Evolutionary conservation across 192 early-diverging fungal genomes (phyloP).

Genomic region (Dimargaris xerosporica): DNA sequence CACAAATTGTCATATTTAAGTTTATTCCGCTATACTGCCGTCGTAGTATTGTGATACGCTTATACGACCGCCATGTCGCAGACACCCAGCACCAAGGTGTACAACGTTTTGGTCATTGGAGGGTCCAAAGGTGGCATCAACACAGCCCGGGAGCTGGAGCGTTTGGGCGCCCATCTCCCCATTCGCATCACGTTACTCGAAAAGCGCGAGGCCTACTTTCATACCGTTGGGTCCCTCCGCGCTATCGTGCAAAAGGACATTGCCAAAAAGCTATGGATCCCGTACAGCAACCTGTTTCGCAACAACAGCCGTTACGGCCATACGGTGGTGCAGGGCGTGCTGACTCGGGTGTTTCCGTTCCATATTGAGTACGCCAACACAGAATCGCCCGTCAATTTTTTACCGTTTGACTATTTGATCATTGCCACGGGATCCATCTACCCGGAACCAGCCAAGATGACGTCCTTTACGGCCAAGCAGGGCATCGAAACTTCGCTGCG

Average conservation of each 20-base stretch:
- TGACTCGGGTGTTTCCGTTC: slow-evolving; percentile 22
- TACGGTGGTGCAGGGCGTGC: slow-evolving; percentile 32
- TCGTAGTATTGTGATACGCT: too few species aligned
- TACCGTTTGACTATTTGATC: slow-evolving; percentile 49
- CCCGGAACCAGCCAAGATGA: slow-evolving; percentile 29
- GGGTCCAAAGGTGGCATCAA: slow-evolving; percentile 30
- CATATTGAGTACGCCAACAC: slow-evolving; percentile 32
- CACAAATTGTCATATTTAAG: too few species aligned
- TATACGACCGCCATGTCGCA: too few species aligned
- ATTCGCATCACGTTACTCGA: slow-evolving; percentile 35
- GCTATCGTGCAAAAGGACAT: slow-evolving; percentile 30
- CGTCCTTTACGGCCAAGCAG: slow-evolving; percentile 16
- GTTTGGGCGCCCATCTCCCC: slow-evolving; percentile 16
- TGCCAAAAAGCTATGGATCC: slow-evolving; percentile 30
- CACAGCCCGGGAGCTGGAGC: slow-evolving; percentile 22
- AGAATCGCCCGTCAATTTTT: slow-evolving; percentile 12
- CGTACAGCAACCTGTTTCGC: slow-evolving; percentile 24
- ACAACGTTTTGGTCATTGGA: slow-evolving; percentile 33
- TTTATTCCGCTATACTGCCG: too few species aligned
- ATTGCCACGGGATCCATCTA: slow-evolving; percentile 46
- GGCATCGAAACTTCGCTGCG: slow-evolving; percentile 17
- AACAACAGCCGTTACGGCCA: slow-evolving; percentile 12
- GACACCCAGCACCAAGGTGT: slow-evolving; percentile 8
- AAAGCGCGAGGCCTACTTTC: slow-evolving; percentile 29
- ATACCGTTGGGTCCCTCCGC: slow-evolving; percentile 33